Evolutionary conservation across 768 basidiomycete genomes (phyloP).

Genomic region (Strobilomyces dryophilus): DNA sequence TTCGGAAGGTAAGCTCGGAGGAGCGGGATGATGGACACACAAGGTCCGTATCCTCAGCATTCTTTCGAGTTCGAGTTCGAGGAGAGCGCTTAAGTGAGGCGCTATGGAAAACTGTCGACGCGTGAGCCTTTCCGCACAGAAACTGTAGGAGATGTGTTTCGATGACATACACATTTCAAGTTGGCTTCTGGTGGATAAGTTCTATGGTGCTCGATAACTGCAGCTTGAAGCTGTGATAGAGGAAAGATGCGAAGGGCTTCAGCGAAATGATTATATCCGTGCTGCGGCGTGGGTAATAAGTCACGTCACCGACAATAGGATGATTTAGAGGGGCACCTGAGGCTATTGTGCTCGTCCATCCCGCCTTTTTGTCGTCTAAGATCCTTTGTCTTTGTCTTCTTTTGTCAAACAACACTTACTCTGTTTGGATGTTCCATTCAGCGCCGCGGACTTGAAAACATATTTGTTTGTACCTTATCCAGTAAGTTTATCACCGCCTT

Average conservation of each 20-base stretch:
- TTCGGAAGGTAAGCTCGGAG: slow-evolving; percentile 5
- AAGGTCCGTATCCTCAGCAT: slow-evolving; percentile 6
- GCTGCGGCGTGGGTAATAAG: not conserved
- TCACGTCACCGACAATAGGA: slow-evolving; percentile 15
- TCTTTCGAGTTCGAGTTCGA: slow-evolving; percentile 23
- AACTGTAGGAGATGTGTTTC: not conserved
- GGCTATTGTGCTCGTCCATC: slow-evolving; percentile 3
- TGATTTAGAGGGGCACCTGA: not conserved
- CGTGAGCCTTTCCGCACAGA: not conserved
- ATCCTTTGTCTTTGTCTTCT: slow-evolving; percentile 25
- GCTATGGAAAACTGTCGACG: slow-evolving; percentile 19
- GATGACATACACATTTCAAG: slow-evolving; percentile 23
- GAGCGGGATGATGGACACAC: slow-evolving; percentile 5
- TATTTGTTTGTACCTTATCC: slow-evolving; percentile 15
- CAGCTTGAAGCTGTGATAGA: slow-evolving; percentile 1
- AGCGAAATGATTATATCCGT: slow-evolving; percentile 16
- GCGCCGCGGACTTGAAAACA: slow-evolving; percentile 14
- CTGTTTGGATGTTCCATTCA: slow-evolving; percentile 13
- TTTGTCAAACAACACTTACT: slow-evolving; percentile 23
- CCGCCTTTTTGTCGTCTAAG: slow-evolving; percentile 21
- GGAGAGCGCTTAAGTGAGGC: slow-evolving; percentile 26
- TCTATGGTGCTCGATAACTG: not conserved
- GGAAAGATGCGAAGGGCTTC: not conserved
- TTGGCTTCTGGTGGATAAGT: slow-evolving; percentile 6
- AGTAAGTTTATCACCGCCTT: not conserved